A percentile compares a stretch with the other conserved stretches of the same genome.
Evolutionary conservation across 2,329 filamentous ascomycete genomes (phyloP).

Genomic region (Aphanoascus verrucosus): DNA sequence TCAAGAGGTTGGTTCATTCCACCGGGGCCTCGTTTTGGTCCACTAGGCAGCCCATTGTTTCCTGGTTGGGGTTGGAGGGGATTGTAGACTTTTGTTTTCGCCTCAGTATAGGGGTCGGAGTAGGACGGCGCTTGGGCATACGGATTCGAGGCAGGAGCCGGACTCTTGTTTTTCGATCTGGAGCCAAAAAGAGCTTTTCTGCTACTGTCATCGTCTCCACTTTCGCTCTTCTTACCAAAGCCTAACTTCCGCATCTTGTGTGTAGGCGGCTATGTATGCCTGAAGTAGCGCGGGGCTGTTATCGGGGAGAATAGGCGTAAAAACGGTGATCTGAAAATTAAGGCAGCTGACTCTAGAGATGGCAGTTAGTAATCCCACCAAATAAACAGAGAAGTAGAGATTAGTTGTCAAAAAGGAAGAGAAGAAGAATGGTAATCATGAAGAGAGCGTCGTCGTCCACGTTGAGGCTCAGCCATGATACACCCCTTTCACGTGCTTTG

Average conservation of each 20-base stretch:
- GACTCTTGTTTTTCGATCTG: slow-evolving; percentile 45
- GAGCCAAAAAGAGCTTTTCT: slow-evolving; percentile 51
- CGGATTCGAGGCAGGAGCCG: slow-evolving; percentile 43
- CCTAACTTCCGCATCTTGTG: slow-evolving; percentile 22
- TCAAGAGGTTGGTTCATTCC: slow-evolving; percentile 11
- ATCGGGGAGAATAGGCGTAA: no score
- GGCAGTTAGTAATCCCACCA: no score
- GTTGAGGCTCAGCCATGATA: neutral
- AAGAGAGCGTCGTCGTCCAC: no score
- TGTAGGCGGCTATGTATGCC: no score
- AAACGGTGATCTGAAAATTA: no score
- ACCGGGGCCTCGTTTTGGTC: slow-evolving; percentile 9
- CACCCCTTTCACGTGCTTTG: neutral
- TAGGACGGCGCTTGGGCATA: slow-evolving; percentile 42
- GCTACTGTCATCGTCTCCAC: slow-evolving; percentile 42
- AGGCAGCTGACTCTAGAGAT: no score
- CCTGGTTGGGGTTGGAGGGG: slow-evolving; percentile 25
- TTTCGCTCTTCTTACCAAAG: slow-evolving; percentile 45
- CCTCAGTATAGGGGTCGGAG: slow-evolving; percentile 45
- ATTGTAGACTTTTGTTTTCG: slow-evolving; percentile 36
- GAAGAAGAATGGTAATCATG: no score
- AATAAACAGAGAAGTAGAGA: no score
- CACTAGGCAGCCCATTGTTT: slow-evolving; percentile 2
- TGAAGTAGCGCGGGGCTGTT: no score
- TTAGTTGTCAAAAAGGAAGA: no score